Evolutionary conservation across 768 basidiomycete genomes (phyloP), one percentile per base, ranked within the genome.

Genomic region (Psilocybe subaeruginosa): DNA sequence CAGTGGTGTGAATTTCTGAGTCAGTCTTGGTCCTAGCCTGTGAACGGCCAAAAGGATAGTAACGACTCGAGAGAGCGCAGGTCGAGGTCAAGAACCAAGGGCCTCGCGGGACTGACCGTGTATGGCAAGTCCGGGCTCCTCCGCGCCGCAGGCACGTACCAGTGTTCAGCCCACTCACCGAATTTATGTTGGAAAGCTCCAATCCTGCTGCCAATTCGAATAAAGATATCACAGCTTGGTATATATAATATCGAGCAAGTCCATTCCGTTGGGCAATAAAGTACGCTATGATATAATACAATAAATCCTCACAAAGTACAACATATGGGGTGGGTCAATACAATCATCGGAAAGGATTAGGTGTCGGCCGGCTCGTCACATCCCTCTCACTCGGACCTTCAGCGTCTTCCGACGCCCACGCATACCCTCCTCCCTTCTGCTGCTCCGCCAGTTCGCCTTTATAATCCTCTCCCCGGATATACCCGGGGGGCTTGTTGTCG

Each of bases 381-480:
- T 84, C 82, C 56, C 79, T 45, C 56, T 67, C 66, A n/a, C 60
- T 65, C 47, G 60, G 66, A 14, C 60, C 75, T 60, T 83, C 84
- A 35, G 33, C 33, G 33, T 35, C 23, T 23, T 23, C 58, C 55
- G 74, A 61, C 82, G 82, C 57, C 82, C 81, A 46, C 56, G 19
- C 4, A 78, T 83, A 66, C 86, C 83, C 50, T 61, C 87, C 82
- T 39, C 83, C 84, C 50, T 78, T 78, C 56, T 77, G 77, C 49
- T 77, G 77, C 41, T 67, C 66, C 3, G 66, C 65, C 62, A 78
- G 77, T 39, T 61, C 66, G 41, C 59, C 60, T 37, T 75, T 73
- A 29, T 4, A 62, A 23, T 62, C 58, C 4, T 66, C 75, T 12
- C 74, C 78, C n/a, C 73, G 70, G 6, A 67, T 66, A 66, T 87